Evolutionary conservation across 768 basidiomycete species (phyloP).

Genomic region (Russula sp.): DNA sequence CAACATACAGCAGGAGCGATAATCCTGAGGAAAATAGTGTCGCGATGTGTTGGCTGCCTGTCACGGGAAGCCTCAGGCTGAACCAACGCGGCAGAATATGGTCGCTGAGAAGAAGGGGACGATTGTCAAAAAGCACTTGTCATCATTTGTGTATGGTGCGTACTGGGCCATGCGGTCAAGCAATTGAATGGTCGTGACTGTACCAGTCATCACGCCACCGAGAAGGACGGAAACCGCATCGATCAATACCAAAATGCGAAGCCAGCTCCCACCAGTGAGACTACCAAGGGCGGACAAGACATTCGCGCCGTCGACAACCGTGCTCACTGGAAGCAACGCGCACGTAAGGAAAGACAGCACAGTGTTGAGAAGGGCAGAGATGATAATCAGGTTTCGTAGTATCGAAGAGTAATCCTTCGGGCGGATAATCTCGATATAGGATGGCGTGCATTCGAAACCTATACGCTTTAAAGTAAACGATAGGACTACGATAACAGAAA

Average conservation of each 20-base stretch:
- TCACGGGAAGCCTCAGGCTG: constrained; percentile 15
- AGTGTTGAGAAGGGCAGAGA: constrained; percentile 17
- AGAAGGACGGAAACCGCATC: constrained; percentile 20
- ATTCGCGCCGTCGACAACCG: constrained; percentile 12
- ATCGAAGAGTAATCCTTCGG: constrained; percentile 17
- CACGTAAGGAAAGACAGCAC: constrained; percentile 15
- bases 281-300: constrained; percentile 19
- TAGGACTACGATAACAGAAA: neutral
- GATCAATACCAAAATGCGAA: constrained; percentile 17
- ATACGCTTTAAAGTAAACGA: neutral
- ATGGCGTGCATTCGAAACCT: constrained; percentile 23
- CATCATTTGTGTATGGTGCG: neutral
- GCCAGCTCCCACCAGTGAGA: constrained; percentile 17
- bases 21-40: constrained; percentile 10
- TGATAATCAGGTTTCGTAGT: constrained; percentile 18
- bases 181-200: constrained; percentile 15
- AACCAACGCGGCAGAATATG: constrained; percentile 19
- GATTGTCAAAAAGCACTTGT: neutral
- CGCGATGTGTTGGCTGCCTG: constrained; percentile 15
- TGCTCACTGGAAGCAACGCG: constrained; percentile 11
- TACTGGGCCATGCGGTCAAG: constrained; percentile 20
- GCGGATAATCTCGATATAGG: constrained; percentile 19
- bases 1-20: constrained; percentile 19
- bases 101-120: constrained; percentile 5
- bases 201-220: constrained; percentile 20